These are phyloP conservation scores for Rhizophagus clarus DNA, from an alignment of 192 early-diverging fungal genomes.

Conservation along the genomic window DNA sequence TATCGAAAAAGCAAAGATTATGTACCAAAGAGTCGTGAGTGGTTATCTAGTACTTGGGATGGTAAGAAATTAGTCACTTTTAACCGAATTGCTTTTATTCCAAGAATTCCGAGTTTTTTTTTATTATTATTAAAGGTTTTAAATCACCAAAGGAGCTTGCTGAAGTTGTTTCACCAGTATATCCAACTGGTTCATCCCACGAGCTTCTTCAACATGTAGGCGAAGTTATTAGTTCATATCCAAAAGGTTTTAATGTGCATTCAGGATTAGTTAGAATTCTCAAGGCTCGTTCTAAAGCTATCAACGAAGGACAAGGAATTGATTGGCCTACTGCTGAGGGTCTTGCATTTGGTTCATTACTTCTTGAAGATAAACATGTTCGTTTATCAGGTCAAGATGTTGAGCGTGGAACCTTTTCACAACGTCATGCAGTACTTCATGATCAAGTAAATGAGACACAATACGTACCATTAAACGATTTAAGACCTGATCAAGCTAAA, in stretches of 20 bases:
- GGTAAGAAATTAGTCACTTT: conserved; percentile 49
- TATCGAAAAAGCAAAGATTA: conserved; percentile 89
- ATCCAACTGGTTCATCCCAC: conserved; percentile 66
- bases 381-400: conserved; percentile 96
- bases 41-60: conserved; percentile 93
- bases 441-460: conserved; percentile 87
- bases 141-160: conserved; percentile 78
- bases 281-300: conserved; percentile 78
- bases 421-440: conserved; percentile 95
- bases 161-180: conserved; percentile 65
- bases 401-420: conserved; percentile 99
- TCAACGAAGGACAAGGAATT: conserved; percentile 72
- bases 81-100: background rate
- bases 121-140: conserved; percentile 50
- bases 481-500: conserved; percentile 82
- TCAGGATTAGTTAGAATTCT: conserved; percentile 85
- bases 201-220: conserved; percentile 85
- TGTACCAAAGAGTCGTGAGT: conserved; percentile 87
- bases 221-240: conserved; percentile 76
- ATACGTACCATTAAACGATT: conserved; percentile 84
- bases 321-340: conserved; percentile 97
- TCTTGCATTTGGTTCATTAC: conserved; percentile 89
- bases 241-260: conserved; percentile 84
- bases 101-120: conserved; percentile 7
- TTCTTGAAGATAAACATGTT: conserved; percentile 90